Evolutionary conservation across 164 flowering plant species (phyloP).

Genomic region (Cinnamomum chago): DNA sequence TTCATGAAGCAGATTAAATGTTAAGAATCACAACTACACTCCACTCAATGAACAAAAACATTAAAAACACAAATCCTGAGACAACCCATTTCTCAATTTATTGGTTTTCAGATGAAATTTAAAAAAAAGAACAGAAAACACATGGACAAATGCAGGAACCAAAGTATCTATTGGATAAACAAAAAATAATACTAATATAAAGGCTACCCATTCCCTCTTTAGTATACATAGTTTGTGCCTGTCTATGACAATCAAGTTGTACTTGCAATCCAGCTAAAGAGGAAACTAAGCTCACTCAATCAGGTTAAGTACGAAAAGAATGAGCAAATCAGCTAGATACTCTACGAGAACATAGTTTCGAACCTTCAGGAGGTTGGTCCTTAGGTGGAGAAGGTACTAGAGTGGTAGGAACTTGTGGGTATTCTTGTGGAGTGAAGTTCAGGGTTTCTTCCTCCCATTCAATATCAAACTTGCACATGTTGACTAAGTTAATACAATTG

Average conservation of each 20-base stretch:
- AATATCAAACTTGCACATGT: slow-evolving; percentile 59
- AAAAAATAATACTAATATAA: too few relatives aligned
- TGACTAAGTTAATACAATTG: not conserved
- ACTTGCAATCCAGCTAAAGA: not conserved
- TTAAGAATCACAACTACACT: too few relatives aligned
- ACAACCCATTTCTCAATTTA: too few relatives aligned
- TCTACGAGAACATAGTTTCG: not conserved
- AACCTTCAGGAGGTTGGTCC: slow-evolving; percentile 44
- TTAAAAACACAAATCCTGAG: too few relatives aligned
- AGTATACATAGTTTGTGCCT: not conserved
- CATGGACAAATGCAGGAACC: too few relatives aligned
- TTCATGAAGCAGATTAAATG: too few relatives aligned
- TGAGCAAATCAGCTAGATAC: not conserved
- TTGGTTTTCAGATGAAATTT: too few relatives aligned
- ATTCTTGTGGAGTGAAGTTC: slow-evolving; percentile 45
- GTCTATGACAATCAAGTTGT: not conserved
- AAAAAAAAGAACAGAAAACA: too few relatives aligned
- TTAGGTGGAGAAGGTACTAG: slow-evolving; percentile 59
- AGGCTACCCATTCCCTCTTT: too few relatives aligned
- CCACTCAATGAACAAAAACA: too few relatives aligned
- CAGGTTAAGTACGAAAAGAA: not conserved
- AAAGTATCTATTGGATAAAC: too few relatives aligned
- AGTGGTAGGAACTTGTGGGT: slow-evolving; percentile 40
- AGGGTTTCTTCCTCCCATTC: slow-evolving; percentile 61
- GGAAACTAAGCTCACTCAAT: not conserved